phyloP scores from a whole-genome alignment of 1,284 basidiomycete genomes.

The Vanrija sp. region DNA sequence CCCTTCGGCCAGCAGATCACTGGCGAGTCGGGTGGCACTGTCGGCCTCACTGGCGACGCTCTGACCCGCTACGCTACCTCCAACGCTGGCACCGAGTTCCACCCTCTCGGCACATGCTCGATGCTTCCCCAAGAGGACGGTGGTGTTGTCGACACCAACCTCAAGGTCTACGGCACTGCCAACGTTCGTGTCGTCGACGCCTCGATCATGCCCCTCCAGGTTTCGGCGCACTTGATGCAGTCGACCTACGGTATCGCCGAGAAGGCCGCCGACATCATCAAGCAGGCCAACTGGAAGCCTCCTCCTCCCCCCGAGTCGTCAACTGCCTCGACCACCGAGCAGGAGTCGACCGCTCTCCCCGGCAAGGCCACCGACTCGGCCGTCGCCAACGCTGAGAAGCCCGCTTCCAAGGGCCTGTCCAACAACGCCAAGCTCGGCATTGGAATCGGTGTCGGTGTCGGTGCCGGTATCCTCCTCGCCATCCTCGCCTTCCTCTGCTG shows the following conservation, averaged over 20 bases:
- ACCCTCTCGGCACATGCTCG: slow-evolving; percentile 61
- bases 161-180: slow-evolving; percentile 60
- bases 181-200: slow-evolving; percentile 54
- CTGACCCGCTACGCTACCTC: slow-evolving; percentile 28
- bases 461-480: slow-evolving; percentile 29
- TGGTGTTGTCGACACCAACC: slow-evolving; percentile 62
- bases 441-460: slow-evolving; percentile 39
- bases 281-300: slow-evolving; percentile 28
- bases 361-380: slow-evolving; percentile 30
- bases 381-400: slow-evolving; percentile 19
- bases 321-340: neutral
- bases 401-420: slow-evolving; percentile 11
- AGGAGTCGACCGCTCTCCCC: slow-evolving; percentile 16
- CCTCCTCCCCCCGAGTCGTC: neutral
- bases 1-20: slow-evolving; percentile 32
- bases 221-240: slow-evolving; percentile 49
- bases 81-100: slow-evolving; percentile 50
- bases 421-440: slow-evolving; percentile 37
- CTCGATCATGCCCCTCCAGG: slow-evolving; percentile 50
- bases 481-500: slow-evolving; percentile 32
- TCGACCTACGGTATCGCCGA: slow-evolving; percentile 67
- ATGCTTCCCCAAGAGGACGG: slow-evolving; percentile 62
- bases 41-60: slow-evolving; percentile 26
- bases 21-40: slow-evolving; percentile 27
- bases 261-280: slow-evolving; percentile 62